Base-by-base conservation (phyloP, 345 rosid genomes). In the Citrus maxima region DNA sequence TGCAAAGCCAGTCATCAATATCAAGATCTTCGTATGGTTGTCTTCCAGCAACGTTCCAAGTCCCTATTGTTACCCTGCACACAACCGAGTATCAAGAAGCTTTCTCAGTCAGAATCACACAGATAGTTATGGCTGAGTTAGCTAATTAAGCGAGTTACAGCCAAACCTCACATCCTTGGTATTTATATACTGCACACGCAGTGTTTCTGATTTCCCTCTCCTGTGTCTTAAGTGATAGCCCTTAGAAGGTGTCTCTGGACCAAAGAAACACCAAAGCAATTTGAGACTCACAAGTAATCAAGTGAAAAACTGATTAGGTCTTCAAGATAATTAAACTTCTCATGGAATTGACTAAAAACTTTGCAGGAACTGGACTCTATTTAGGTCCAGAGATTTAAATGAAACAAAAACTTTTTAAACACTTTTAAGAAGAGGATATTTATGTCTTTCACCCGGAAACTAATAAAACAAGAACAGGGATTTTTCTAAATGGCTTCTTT, bases 1-100 rank as follows among this genome's bases (percentile, higher is more conserved):
- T 87, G 77, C 88, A 87, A 75, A 97, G 98, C 98, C 98, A 97
- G 51, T 93, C 95, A 59, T 93, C 93, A 64, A 93, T 91, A 27
- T 93, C 88, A 61, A 92, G 93, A 88, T 89, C 92, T 68, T 91
- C 93, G 64, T 78, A 9, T 12, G 99, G 99, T 79, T 62, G 66
- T 88, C 84, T 92, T 21, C 99, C 99, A 79, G 98, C 98, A 82
- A 97, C 99, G 80, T 97, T 97, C 99, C 99, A 97, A 62, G 98
- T 90, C 70, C 95, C 93, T 72, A 97, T 78, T 51, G 88, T 88
- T 58, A 97, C 91, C 90, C 99, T 97, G 72, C 70, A 72, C 58
- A 78, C 34, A 76, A 42, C 76, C 72, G 58, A 78, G 30, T 35
- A 27, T 74, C 27, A 63, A 56, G 56, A 32, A 34, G 34, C 55